phyloP scores from a whole-genome alignment of 225 moss, liverwort and hornwort species.

The Sphagnum contortum region DNA sequence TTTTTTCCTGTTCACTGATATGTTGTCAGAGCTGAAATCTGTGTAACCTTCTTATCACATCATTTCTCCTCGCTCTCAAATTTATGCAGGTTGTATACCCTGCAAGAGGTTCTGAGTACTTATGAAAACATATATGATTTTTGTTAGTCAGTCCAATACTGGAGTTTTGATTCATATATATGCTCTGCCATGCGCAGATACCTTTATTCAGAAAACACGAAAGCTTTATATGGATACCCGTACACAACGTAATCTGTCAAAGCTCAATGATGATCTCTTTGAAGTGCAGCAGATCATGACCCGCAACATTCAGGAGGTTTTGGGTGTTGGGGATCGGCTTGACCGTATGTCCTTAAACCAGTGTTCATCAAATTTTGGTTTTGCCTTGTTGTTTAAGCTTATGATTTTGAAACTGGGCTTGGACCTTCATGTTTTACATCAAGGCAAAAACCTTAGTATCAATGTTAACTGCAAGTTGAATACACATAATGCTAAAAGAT shows the following conservation, averaged over 20 bases:
- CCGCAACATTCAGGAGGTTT: conserved; percentile 64
- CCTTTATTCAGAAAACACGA: conserved; percentile 58
- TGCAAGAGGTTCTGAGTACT: no score
- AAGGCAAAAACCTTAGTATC: neutral
- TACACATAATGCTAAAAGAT: neutral
- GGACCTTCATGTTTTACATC: neutral
- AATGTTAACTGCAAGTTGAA: neutral
- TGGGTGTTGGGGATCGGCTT: conserved; percentile 57
- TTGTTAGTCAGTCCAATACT: no score
- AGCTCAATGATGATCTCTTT: conserved; percentile 58
- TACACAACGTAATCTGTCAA: conserved; percentile 59
- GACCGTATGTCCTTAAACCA: conserved; percentile 34
- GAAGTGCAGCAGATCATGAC: conserved; percentile 73
- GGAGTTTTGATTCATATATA: no score
- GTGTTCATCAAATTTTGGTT: neutral
- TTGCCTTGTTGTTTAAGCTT: neutral
- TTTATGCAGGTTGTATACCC: no score
- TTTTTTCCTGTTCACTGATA: no score
- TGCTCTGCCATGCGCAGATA: conserved; percentile 26
- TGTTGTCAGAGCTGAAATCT: no score
- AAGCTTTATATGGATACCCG: conserved; percentile 66
- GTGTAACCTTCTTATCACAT: no score
- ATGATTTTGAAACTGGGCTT: neutral
- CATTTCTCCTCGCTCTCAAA: no score
- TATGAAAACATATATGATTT: no score